Evolutionary conservation across 768 basidiomycete genomes (phyloP).

Genomic region (Chalciporus sphaerocephalus): DNA sequence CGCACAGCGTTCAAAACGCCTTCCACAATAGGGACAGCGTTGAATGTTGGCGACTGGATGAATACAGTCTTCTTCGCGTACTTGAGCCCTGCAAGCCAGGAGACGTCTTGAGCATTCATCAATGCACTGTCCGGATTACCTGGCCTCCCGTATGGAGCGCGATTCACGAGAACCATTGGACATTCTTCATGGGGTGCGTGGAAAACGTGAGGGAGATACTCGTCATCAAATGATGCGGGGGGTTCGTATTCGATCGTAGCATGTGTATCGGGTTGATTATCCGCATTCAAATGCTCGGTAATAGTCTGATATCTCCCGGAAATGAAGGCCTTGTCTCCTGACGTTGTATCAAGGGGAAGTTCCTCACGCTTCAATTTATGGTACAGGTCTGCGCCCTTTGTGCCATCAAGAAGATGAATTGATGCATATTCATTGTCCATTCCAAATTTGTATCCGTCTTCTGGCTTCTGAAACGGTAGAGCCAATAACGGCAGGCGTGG

Average conservation of each 20-base stretch:
- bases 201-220: constrained; percentile 59
- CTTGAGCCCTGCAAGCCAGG: constrained; percentile 62
- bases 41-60: constrained; percentile 72
- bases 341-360: constrained; percentile 4
- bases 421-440: constrained; percentile 33
- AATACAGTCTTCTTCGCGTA: constrained; percentile 61
- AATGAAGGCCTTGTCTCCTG: constrained; percentile 20
- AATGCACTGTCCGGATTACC: constrained; percentile 39
- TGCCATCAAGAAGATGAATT: constrained; percentile 25
- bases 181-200: constrained; percentile 53
- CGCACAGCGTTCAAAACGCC: constrained; percentile 57
- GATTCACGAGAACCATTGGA: constrained; percentile 64
- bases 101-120: constrained; percentile 58
- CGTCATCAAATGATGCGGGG: constrained; percentile 33
- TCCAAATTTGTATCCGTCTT: constrained; percentile 36
- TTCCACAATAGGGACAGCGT: constrained; percentile 58
- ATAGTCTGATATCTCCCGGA: constrained; percentile 36
- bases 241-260: constrained; percentile 28
- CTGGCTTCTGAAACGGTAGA: constrained; percentile 29
- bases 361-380: constrained; percentile 16
- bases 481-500: constrained; percentile 42
- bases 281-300: constrained; percentile 39
- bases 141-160: constrained; percentile 54
- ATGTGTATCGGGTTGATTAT: constrained; percentile 33
- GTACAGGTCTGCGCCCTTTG: constrained; percentile 23